Conservation (phyloP, 352 stramenopile species). For the Pythium guiyangense region DNA sequence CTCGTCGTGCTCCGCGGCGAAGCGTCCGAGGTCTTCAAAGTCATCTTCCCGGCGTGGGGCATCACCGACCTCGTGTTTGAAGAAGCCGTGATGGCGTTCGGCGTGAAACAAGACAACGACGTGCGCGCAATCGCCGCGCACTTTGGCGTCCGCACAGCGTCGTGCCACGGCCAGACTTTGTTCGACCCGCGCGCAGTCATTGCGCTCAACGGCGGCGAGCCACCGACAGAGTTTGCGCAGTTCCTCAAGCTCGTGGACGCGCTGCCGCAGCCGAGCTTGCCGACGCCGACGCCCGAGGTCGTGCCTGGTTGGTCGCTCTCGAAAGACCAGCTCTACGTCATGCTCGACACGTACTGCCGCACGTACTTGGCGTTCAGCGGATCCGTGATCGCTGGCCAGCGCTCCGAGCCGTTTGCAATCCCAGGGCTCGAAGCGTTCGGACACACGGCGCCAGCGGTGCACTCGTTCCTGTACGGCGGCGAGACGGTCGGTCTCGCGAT, state of each 20-base stretch:
- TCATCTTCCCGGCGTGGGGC: slow-evolving; percentile 47
- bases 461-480: slow-evolving; percentile 52
- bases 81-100: slow-evolving; percentile 47
- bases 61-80: slow-evolving; percentile 75
- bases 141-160: slow-evolving; percentile 29
- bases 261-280: slow-evolving; percentile 45
- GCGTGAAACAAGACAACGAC: slow-evolving; percentile 33
- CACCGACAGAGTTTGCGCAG: slow-evolving; percentile 43
- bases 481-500: slow-evolving; percentile 44
- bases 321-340: slow-evolving; percentile 22
- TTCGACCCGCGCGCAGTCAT: slow-evolving; percentile 59
- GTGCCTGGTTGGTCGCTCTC: slow-evolving; percentile 20
- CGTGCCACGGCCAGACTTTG: slow-evolving; percentile 39
- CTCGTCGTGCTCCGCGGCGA: slow-evolving; percentile 58
- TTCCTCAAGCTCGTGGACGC: slow-evolving; percentile 52
- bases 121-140: slow-evolving; percentile 31
- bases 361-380: slow-evolving; percentile 8
- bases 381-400: slow-evolving; percentile 22
- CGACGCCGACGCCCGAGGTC: slow-evolving; percentile 23
- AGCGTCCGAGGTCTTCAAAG: slow-evolving; percentile 43
- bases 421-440: slow-evolving; percentile 39
- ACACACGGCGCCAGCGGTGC: slow-evolving; percentile 19
- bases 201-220: slow-evolving; percentile 31
- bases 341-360: slow-evolving; percentile 25
- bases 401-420: slow-evolving; percentile 28